Base-by-base conservation (phyloP, 2,329 filamentous ascomycete species). In the Botrytis fragariae region DNA sequence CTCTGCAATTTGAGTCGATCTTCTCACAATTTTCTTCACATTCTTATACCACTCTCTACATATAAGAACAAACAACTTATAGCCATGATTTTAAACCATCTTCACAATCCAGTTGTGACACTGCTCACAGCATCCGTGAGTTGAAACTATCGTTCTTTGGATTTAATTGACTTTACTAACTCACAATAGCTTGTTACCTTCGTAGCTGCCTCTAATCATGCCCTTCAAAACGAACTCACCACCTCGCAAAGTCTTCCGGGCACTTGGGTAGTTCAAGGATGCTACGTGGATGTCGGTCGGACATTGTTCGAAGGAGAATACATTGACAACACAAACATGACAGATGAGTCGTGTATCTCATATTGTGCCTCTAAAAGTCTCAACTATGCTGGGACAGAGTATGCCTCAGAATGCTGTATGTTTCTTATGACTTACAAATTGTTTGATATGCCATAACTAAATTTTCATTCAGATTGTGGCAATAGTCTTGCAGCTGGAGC, bases 351-450 rank as follows among this genome's bases (percentile, higher is more conserved):
- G 25, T 80, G 79, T 51, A 77, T 80, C 63, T 68, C 74, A 14
- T 80, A 77, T 67, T 81, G 79, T 71, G 74, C 62, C 25, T 65
- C 62, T 8, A 63, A 69, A 6, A 76, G 74, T 5, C 78, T 75
- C 68, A 77, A 75, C 22, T 80, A 77, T 69, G 79, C 79, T 4
- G 80, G 79, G 25, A 77, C 75, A 5, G 79, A 80, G 73, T 81
- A 79, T 35, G 72, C 74, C 22, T 57, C 51, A 32, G 73, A 80
- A 72, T 81, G 79, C 69, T 80, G 79, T 80, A 77, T 16, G 59
- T 32, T 63, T 73, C 76, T 77, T 42, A n/a, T 1, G 37, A 37
- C 22, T 57, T 39, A 9, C 54, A 51, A 39, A 37, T 22, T 75
- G 79, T 2, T 68, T 42, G 22, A 37, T 22, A 57, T 29, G 42